A percentile compares a stretch with the other conserved stretches of the same genome.
phyloP scores from a whole-genome alignment of 2,329 filamentous ascomycete species.

The Aotearoamyces nothofagi region DNA sequence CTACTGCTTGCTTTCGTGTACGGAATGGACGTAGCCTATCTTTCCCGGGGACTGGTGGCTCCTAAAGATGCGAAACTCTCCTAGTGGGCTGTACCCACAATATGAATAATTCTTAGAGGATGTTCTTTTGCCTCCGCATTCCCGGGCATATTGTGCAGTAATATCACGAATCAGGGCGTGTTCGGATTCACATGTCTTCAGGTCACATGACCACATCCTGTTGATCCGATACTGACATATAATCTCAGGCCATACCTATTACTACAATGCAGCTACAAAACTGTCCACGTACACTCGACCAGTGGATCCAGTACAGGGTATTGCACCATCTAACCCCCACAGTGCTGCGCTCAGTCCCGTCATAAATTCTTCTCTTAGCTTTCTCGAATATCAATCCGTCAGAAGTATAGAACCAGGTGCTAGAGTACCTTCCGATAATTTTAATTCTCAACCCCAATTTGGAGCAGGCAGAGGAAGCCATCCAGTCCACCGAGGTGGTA shows the following conservation, averaged over 20 bases:
- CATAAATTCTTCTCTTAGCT: constrained; percentile 22
- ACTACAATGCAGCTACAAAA: constrained; percentile 70
- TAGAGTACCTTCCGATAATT: constrained; percentile 17
- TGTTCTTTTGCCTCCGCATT: too few relatives aligned
- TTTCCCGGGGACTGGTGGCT: too few relatives aligned
- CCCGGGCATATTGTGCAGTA: too few relatives aligned
- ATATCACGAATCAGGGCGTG: too few relatives aligned
- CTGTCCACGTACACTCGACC: constrained; percentile 79
- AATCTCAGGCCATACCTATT: constrained; percentile 69
- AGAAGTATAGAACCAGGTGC: constrained; percentile 23
- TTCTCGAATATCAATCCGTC: constrained; percentile 26
- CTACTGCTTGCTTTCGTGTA: too few relatives aligned
- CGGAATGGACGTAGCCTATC: too few relatives aligned
- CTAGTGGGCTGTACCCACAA: too few relatives aligned
- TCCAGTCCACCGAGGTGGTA: constrained; percentile 29
- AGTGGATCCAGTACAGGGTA: constrained; percentile 19
- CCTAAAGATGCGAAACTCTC: too few relatives aligned
- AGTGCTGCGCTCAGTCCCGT: constrained; percentile 9
- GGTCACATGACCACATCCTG: too few relatives aligned
- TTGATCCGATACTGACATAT: constrained; percentile 1
- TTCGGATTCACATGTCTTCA: too few relatives aligned
- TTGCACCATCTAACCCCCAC: constrained; percentile 5
- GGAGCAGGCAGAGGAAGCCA: constrained; percentile 22
- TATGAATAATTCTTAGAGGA: too few relatives aligned
- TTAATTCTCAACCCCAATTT: constrained; percentile 8